phyloP scores from a whole-genome alignment of 805 yeast species.

The Kuraishia ogatae region DNA sequence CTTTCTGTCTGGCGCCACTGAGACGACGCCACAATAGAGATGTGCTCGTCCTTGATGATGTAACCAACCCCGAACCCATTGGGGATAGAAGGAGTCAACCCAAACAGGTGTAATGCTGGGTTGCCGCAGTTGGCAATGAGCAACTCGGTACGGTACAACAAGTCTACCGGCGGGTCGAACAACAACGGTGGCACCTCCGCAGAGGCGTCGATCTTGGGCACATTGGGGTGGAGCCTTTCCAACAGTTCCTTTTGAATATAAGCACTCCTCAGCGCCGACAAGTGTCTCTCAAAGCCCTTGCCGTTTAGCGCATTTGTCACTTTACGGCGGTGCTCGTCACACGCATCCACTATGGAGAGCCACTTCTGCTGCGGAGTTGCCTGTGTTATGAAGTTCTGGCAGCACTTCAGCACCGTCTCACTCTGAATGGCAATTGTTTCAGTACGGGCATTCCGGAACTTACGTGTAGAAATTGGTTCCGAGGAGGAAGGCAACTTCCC shows the following conservation, averaged over 20 bases:
- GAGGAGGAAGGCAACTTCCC: conserved; percentile 32
- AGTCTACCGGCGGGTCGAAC: conserved; percentile 30
- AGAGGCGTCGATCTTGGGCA: conserved; percentile 22
- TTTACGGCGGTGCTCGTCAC: conserved; percentile 40
- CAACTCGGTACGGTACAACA: conserved; percentile 26
- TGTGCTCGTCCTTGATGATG: conserved; percentile 42
- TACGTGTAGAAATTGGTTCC: conserved; percentile 56
- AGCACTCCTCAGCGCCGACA: conserved; percentile 52
- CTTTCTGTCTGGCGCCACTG: conserved; percentile 54
- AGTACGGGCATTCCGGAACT: conserved; percentile 60
- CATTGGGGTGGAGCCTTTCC: conserved; percentile 34
- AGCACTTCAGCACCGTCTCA: conserved; percentile 37
- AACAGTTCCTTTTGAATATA: conserved; percentile 40
- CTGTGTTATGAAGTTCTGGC: conserved; percentile 58
- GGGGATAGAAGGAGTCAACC: conserved; percentile 52
- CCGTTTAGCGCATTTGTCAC: conserved; percentile 50
- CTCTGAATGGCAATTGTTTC: conserved; percentile 62
- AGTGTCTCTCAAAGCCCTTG: conserved; percentile 64
- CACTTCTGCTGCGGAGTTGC: conserved; percentile 36
- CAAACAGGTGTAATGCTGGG: conserved; percentile 48
- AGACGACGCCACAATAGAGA: conserved; percentile 42
- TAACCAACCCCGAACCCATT: conserved; percentile 53
- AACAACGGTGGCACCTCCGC: conserved; percentile 30
- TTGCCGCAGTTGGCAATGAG: conserved; percentile 50
- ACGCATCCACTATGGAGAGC: conserved; percentile 39